Evolutionary conservation across 192 early-diverging fungal genomes (phyloP), one percentile per base, ranked within the genome.

Genomic region (Backusella macrospora): DNA sequence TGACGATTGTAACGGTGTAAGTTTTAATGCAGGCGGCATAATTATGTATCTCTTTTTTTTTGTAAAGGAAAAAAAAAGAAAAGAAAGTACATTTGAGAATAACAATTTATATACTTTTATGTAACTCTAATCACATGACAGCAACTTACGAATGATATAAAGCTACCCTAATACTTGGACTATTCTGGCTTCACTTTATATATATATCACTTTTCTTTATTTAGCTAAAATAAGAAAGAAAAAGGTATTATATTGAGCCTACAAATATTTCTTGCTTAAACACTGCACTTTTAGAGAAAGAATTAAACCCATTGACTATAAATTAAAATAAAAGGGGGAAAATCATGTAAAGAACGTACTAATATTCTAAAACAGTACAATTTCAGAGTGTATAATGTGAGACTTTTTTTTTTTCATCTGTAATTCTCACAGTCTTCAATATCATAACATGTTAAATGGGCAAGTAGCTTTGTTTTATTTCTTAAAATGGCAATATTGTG

Each of bases 1-100:
- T 49, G 82, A 72, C 42, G 72, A 73, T 62, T 85, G 84, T 6
- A 70, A 75, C 0, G 16, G 9, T 4, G 70, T 68, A 14, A 68
- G 42, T 59, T 59, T 21, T 59, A 59, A 23, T 26, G 52, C 21
- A 12, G 52, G 52, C 21, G 52, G 52, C 52, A 59, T 59, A 23
- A 26, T 59, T 59, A 26, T 59, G 23, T 59, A 23, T 34, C 2
- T 34, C 29, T 2, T 34, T 34, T 34, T 34, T 34, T 34, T 34
- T 34, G 9, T 18, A 49, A 52, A 52, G n/a, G 10, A 52, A 18
- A 49, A 4, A 9, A 8, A 21, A 23, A 23, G 23, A 26, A 23
- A 55, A 55, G 23, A 55, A 26, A 55, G 0, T 55, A 9, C 23
- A 21, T 23, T 55, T 55, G 52, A 21, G 23, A 55, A 9, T 23